phyloP scores from a whole-genome alignment of 208 protist species.

The Novymonas esmeraldas region DNA sequence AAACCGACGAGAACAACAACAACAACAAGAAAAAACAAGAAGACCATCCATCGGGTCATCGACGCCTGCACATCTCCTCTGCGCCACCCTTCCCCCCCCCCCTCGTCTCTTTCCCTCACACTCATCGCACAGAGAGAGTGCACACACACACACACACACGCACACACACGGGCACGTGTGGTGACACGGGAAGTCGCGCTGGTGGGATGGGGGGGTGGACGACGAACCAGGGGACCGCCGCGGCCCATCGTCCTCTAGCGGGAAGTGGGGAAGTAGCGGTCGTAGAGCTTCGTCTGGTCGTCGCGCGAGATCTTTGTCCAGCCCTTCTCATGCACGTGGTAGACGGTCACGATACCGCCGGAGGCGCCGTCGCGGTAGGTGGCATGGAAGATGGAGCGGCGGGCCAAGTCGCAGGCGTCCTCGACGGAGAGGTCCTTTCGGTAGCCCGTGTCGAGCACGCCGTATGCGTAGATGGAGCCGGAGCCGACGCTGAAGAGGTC shows the following conservation, averaged over 20 bases:
- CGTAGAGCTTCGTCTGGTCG: constrained; percentile 91
- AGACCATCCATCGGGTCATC: no score
- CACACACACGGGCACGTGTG: no score
- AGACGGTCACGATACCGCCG: constrained; percentile 98
- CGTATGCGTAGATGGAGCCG: constrained; percentile 99
- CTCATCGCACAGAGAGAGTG: no score
- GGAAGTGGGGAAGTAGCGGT: constrained; percentile 71
- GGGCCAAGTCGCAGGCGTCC: constrained; percentile 98
- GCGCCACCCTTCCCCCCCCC: no score
- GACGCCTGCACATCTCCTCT: no score
- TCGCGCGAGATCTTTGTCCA: constrained; percentile 96
- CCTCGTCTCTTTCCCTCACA: no score
- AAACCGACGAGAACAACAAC: no score
- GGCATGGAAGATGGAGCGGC: constrained; percentile 99
- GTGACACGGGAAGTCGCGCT: no score
- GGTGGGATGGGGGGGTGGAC: no score
- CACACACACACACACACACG: no score
- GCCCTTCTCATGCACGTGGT: constrained; percentile 94
- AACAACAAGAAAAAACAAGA: no score
- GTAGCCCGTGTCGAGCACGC: constrained; percentile 98
- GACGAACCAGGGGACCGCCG: no score
- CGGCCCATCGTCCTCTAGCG: constrained; percentile 9
- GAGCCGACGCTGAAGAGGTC: constrained; percentile 99
- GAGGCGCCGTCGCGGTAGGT: constrained; percentile 99
- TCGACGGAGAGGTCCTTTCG: constrained; percentile 94